A percentile compares a stretch with the other conserved stretches of the same genome.
phyloP scores from a whole-genome alignment of 208 protist species.

The Naegleria fowleri region DNA sequence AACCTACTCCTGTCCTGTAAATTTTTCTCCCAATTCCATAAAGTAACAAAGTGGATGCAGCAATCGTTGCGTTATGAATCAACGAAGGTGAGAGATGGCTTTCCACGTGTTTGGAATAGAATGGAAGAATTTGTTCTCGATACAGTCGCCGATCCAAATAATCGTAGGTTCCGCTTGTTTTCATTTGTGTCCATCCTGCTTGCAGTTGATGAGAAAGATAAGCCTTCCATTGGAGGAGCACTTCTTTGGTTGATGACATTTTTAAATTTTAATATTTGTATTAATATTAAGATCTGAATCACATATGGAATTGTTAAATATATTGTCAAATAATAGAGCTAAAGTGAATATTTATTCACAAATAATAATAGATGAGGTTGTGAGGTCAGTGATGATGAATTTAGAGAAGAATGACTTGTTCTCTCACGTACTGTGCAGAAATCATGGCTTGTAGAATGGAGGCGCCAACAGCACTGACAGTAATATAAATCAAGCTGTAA shows the following conservation, averaged over 20 bases:
- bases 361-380: no score
- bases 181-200: background rate
- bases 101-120: background rate
- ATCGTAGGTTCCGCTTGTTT: background rate
- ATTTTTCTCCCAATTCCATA: background rate
- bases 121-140: background rate
- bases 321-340: no score
- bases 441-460: background rate
- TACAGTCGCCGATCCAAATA: background rate
- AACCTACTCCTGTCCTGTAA: background rate
- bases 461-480: background rate
- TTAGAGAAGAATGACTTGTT: background rate
- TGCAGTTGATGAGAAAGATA: background rate
- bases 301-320: no score
- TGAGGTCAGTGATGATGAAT: no score
- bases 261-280: background rate
- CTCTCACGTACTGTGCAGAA: background rate
- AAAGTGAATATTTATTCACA: no score
- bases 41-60: background rate
- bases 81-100: background rate
- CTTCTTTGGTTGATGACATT: background rate
- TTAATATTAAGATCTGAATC: no score
- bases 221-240: background rate
- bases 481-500: background rate
- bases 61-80: background rate